Evolutionary conservation across 371 early-diverging fungal genomes (phyloP).

Genomic region (Rhizomucor pusillus): DNA sequence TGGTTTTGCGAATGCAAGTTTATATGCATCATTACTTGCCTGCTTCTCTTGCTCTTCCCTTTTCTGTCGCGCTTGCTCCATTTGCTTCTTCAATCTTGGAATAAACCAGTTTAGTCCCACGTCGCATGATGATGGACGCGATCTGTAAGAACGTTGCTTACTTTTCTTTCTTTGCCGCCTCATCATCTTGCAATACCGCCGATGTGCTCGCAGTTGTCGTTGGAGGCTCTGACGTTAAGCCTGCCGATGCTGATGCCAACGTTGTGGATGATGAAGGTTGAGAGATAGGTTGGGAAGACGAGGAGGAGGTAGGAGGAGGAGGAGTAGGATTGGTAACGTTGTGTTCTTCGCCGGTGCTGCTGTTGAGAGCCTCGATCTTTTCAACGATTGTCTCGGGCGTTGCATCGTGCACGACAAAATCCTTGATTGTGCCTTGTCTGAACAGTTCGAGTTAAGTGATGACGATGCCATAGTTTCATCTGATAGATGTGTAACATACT

Average conservation of each 20-base stretch:
- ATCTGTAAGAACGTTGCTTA: no score
- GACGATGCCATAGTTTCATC: background rate
- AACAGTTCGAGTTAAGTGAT: no score
- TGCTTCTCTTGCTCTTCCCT: conserved; percentile 32
- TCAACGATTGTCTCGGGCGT: conserved; percentile 11
- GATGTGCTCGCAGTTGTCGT: background rate
- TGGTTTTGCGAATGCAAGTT: background rate
- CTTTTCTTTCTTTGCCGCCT: conserved; percentile 21
- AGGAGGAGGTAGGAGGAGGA: no score
- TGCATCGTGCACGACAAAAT: conserved; percentile 12
- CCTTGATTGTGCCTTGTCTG: conserved; percentile 22
- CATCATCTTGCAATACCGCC: background rate
- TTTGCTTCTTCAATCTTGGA: conserved; percentile 29
- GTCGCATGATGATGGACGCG: no score
- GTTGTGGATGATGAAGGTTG: background rate
- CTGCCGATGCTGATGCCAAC: conserved; percentile 5
- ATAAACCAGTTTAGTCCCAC: no score
- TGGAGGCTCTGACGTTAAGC: conserved; percentile 1
- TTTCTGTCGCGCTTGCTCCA: conserved; percentile 35
- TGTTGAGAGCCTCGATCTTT: conserved; percentile 9
- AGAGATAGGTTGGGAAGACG: no score
- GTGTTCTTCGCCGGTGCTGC: background rate
- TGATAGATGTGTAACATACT: background rate
- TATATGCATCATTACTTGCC: conserved; percentile 14
- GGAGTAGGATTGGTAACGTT: no score